Conservation (phyloP, 768 basidiomycete species). For the Kwoniella europaea region DNA sequence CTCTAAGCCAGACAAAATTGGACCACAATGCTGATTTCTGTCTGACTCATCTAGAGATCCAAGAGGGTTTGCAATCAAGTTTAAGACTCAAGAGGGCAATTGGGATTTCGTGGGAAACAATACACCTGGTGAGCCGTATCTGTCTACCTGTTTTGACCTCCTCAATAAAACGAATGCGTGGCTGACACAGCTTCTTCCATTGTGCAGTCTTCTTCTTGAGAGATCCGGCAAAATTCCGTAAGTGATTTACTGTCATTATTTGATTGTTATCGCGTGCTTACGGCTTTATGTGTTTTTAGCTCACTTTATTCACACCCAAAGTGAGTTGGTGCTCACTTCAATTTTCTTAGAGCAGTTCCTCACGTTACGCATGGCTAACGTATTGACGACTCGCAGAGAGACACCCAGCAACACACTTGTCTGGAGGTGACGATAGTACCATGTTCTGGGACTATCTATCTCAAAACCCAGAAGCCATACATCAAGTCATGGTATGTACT, state of each 20-base stretch:
- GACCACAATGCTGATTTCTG: neutral
- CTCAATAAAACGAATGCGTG: neutral
- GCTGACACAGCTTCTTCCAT: neutral
- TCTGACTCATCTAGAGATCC: constrained; percentile 52
- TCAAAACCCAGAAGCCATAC: constrained; percentile 61
- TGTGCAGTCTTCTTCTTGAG: constrained; percentile 22
- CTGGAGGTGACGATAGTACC: constrained; percentile 69
- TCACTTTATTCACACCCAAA: constrained; percentile 58
- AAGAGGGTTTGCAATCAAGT: constrained; percentile 61
- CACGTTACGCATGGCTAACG: neutral
- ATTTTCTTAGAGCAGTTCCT: too few relatives aligned
- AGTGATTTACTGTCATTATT: neutral
- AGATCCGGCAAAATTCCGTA: constrained; percentile 60
- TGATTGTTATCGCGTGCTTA: neutral
- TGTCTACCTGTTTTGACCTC: neutral
- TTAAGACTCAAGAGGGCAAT: constrained; percentile 61
- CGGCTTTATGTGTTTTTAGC: constrained; percentile 17
- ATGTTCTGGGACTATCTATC: constrained; percentile 69
- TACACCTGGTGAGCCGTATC: constrained; percentile 36
- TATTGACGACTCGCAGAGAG: constrained; percentile 41
- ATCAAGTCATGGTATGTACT: constrained; percentile 60
- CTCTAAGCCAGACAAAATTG: too few relatives aligned
- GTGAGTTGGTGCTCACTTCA: too few relatives aligned
- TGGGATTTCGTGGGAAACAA: constrained; percentile 60
- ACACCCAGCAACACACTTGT: constrained; percentile 89